Conservation (phyloP, 768 basidiomycete species). For the Boletus rufocinnamomeus region DNA sequence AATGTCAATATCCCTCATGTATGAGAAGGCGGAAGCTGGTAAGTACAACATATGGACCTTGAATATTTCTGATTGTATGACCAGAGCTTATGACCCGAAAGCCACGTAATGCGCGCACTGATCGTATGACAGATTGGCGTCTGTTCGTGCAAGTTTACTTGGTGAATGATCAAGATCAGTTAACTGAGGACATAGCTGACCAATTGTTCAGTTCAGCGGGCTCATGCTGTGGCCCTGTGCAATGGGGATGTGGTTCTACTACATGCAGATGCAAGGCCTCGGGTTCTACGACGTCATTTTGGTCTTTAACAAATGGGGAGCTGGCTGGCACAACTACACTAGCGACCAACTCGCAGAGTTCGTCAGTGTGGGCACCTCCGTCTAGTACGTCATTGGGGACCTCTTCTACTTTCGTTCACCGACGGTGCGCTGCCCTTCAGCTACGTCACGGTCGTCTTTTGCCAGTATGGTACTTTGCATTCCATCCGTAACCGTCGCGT, state of each 20-base stretch:
- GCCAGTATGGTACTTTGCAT: conserved; percentile 28
- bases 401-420: neutral
- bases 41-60: neutral
- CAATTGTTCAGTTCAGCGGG: conserved; percentile 39
- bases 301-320: conserved; percentile 41
- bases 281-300: conserved; percentile 39
- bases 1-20: conserved; percentile 52
- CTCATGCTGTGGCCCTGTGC: conserved; percentile 47
- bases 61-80: neutral
- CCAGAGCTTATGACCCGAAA: conserved; percentile 48
- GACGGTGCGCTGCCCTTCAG: conserved; percentile 18
- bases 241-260: conserved; percentile 44
- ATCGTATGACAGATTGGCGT: conserved; percentile 50
- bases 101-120: conserved; percentile 49
- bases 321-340: conserved; percentile 38
- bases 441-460: conserved; percentile 39
- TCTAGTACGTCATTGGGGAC: conserved; percentile 39
- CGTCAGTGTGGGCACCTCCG: conserved; percentile 42
- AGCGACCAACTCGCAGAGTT: conserved; percentile 36
- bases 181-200: neutral
- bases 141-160: conserved; percentile 51
- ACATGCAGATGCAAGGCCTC: conserved; percentile 39
- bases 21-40: conserved; percentile 53
- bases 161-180: conserved; percentile 29
- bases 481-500: conserved; percentile 34